Evolutionary conservation across 2,329 filamentous ascomycete species (phyloP).

Genomic region (Tolypocladium inflatum): DNA sequence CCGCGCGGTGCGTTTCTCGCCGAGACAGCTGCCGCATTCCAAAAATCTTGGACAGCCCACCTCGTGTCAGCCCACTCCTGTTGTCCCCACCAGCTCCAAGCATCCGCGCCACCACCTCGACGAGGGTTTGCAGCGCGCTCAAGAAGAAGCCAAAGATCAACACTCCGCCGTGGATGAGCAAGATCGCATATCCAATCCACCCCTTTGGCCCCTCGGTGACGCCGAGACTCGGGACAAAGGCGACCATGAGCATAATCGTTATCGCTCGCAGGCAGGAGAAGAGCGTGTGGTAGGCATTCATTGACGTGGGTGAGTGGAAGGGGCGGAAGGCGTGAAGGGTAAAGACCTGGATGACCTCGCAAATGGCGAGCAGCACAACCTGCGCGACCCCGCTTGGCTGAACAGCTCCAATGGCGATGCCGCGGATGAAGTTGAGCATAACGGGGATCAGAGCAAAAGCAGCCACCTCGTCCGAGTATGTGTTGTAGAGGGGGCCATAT

Average conservation of each 20-base stretch:
- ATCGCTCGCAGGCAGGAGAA: slow-evolving; percentile 72
- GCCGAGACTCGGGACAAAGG: slow-evolving; percentile 76
- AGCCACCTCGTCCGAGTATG: slow-evolving; percentile 87
- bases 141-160: slow-evolving; percentile 88
- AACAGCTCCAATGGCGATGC: slow-evolving; percentile 83
- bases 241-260: slow-evolving; percentile 64
- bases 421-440: slow-evolving; percentile 73
- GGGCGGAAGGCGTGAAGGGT: slow-evolving; percentile 84
- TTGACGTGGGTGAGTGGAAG: slow-evolving; percentile 84
- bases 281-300: slow-evolving; percentile 90
- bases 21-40: slow-evolving; percentile 82
- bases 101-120: slow-evolving; percentile 78
- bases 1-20: slow-evolving; percentile 54
- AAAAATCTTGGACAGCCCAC: slow-evolving; percentile 82
- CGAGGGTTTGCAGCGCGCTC: slow-evolving; percentile 79
- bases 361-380: slow-evolving; percentile 83
- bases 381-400: slow-evolving; percentile 91
- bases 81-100: slow-evolving; percentile 75
- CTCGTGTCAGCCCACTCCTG: slow-evolving; percentile 58
- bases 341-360: slow-evolving; percentile 82
- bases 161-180: slow-evolving; percentile 76
- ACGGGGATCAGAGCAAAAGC: slow-evolving; percentile 84
- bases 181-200: slow-evolving; percentile 90
- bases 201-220: slow-evolving; percentile 73
- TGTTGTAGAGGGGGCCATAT: slow-evolving; percentile 94